A percentile compares a stretch with the other conserved stretches of the same genome.
Conservation (phyloP, 2,329 filamentous ascomycete genomes). For the Aspergillus fijiensis region DNA sequence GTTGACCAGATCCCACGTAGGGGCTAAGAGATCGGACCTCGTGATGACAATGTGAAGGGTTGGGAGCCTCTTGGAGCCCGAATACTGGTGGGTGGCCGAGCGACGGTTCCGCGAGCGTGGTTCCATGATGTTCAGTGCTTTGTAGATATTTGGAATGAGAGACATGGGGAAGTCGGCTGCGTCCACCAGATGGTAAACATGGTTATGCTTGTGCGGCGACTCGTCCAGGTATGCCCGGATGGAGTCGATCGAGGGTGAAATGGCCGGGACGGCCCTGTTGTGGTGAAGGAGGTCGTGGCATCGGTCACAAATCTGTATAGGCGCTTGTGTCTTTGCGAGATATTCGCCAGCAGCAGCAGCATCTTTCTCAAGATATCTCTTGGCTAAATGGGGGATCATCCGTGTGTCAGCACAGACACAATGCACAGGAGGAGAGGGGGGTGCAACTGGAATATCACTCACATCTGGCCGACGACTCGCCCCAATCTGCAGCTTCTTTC, state of each 20-base stretch:
- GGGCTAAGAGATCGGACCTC: conserved; percentile 79
- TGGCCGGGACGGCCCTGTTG: conserved; percentile 67
- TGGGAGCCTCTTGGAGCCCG: conserved; percentile 67
- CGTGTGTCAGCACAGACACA: conserved; percentile 3
- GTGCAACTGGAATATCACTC: conserved; percentile 4
- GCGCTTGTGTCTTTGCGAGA: conserved; percentile 20
- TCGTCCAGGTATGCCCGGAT: conserved; percentile 82
- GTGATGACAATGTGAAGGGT: conserved; percentile 92
- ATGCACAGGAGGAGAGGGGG: background rate
- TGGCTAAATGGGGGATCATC: conserved; percentile 13
- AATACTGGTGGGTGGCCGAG: conserved; percentile 65
- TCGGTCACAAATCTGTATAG: conserved; percentile 67
- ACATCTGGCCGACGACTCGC: conserved; percentile 13
- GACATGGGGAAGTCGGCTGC: conserved; percentile 97
- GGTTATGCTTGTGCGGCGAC: conserved; percentile 85
- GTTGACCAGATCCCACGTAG: conserved; percentile 80
- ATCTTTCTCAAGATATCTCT: conserved; percentile 23
- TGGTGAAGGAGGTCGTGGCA: conserved; percentile 83
- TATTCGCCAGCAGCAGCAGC: conserved; percentile 21
- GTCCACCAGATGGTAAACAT: conserved; percentile 93
- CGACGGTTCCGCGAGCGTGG: conserved; percentile 79
- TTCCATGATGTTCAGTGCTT: conserved; percentile 68
- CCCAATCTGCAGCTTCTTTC: conserved; percentile 2
- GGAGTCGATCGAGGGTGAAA: conserved; percentile 76
- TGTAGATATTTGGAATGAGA: conserved; percentile 72